Evolutionary conservation across 306 rosid species (phyloP).

Genomic region (Prunus dulcis): DNA sequence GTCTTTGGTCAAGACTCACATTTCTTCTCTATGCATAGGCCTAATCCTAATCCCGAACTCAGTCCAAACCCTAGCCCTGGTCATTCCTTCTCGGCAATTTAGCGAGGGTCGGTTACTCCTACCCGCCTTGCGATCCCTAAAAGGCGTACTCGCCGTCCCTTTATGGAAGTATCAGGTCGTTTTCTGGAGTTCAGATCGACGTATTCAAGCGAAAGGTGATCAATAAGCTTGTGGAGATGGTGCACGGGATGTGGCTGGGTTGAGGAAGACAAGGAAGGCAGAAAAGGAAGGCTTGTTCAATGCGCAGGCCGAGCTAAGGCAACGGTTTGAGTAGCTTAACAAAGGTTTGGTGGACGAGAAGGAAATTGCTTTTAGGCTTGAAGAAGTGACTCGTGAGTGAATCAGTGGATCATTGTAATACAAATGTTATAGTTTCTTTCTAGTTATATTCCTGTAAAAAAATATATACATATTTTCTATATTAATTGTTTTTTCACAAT

Average conservation of each 20-base stretch:
- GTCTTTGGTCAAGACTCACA: constrained; percentile 73
- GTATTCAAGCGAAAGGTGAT: constrained; percentile 57
- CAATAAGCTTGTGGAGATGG: constrained; percentile 73
- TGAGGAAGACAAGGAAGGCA: constrained; percentile 63
- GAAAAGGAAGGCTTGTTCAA: constrained; percentile 71
- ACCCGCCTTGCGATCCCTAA: constrained; percentile 49
- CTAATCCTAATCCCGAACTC: constrained; percentile 25
- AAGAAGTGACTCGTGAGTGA: too few relatives aligned
- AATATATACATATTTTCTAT: not conserved
- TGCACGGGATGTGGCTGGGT: constrained; percentile 46
- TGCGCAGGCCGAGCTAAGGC: constrained; percentile 60
- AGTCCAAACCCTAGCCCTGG: constrained; percentile 26
- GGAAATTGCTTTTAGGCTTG: constrained; percentile 72
- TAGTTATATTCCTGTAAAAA: constrained; percentile 26
- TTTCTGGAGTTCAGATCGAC: constrained; percentile 48
- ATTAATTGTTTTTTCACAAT: not conserved
- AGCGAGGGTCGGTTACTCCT: constrained; percentile 19
- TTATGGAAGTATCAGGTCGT: constrained; percentile 37
- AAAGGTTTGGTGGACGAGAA: constrained; percentile 70
- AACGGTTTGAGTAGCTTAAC: constrained; percentile 51
- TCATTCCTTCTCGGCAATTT: constrained; percentile 13
- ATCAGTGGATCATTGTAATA: constrained; percentile 25
- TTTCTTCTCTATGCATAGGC: constrained; percentile 64
- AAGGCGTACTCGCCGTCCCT: constrained; percentile 75
- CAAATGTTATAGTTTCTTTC: not conserved